Conservation (phyloP, 441 rosid genomes). For the Oxalis stricta region DNA sequence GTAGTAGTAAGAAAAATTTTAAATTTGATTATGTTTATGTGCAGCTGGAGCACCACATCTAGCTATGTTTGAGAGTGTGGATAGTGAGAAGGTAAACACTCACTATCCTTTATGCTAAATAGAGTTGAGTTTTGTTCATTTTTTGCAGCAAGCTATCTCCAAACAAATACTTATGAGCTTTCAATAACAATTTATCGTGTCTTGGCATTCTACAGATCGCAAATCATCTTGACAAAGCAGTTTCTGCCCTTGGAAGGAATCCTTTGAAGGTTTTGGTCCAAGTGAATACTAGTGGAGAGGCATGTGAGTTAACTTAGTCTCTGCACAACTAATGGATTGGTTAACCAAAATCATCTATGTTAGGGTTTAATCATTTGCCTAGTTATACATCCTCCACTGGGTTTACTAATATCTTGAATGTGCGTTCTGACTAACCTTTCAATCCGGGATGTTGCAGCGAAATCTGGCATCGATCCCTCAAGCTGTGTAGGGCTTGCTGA, state of each 20-base stretch:
- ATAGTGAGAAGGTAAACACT: constrained; percentile 53
- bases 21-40: not conserved
- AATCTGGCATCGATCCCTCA: constrained; percentile 68
- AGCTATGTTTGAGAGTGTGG: constrained; percentile 59
- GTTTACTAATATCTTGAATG: not conserved
- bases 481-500: constrained; percentile 53
- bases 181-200: not conserved
- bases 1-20: not conserved
- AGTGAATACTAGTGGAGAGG: constrained; percentile 89
- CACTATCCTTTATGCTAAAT: not conserved
- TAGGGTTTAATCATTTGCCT: not conserved
- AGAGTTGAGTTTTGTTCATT: not conserved
- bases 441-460: constrained; percentile 58
- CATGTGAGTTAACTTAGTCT: constrained; percentile 31
- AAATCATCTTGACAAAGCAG: constrained; percentile 53
- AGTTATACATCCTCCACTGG: not conserved
- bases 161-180: not conserved
- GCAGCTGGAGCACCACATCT: constrained; percentile 79
- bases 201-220: constrained; percentile 39
- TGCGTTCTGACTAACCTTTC: constrained; percentile 8
- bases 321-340: not conserved
- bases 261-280: constrained; percentile 80
- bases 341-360: not conserved
- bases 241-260: constrained; percentile 60
- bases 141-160: not conserved